Conservation (phyloP, 148 eudicot species). For the Oxyria digyna region DNA sequence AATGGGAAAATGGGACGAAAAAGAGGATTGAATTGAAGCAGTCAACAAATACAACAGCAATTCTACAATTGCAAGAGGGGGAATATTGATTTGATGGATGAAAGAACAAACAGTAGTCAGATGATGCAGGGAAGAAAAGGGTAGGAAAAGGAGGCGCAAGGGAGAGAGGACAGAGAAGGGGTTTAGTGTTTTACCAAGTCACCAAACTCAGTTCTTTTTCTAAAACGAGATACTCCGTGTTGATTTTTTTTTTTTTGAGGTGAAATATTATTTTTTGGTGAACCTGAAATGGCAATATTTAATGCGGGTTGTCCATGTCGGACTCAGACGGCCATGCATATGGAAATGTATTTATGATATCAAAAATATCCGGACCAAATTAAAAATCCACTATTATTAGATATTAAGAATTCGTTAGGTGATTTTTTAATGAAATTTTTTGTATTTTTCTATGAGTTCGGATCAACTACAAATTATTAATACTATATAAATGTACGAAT, state of each 20-base stretch:
- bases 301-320: background rate
- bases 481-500: too few species aligned
- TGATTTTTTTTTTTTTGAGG: too few species aligned
- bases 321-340: background rate
- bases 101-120: background rate
- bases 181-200: background rate
- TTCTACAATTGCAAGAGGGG: background rate
- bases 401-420: too few species aligned
- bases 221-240: background rate
- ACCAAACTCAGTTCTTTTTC: background rate
- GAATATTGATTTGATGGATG: background rate
- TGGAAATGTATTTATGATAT: too few species aligned
- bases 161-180: background rate
- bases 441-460: too few species aligned
- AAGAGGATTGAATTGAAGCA: background rate
- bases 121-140: background rate
- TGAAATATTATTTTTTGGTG: too few species aligned
- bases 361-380: too few species aligned
- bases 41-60: background rate
- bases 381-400: too few species aligned
- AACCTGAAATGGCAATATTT: background rate
- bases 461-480: too few species aligned
- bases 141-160: slow-evolving; percentile 1
- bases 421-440: too few species aligned
- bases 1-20: background rate